Base-by-base conservation (phyloP, 2,329 filamentous ascomycete species). In the Exserohilum turcica region DNA sequence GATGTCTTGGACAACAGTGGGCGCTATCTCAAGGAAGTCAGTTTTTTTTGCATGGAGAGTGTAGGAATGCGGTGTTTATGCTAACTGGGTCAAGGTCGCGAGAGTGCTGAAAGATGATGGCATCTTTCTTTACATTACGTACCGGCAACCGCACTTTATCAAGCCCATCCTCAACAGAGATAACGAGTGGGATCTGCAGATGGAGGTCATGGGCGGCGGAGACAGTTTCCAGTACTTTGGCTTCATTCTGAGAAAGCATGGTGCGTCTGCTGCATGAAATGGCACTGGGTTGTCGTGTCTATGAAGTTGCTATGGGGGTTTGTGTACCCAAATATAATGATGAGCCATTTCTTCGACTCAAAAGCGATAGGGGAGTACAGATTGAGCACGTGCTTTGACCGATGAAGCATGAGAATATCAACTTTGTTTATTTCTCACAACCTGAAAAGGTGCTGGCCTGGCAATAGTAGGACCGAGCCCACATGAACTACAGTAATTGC, bases 1-100 rank as follows among this genome's bases (percentile, higher is more conserved):
- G 77, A 81, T 29, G 80, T 83, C 0, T 59, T 72, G 31, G 69
- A 78, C 0, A 83, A 82, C 59, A 81, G 77, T 6, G 65, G 74
- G 5, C 69, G 67, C 19, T 85, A 84, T 59, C 68, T 84, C 6
- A 68, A 74, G 18, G 80, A 84, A 74, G 81, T 82, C 63, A 50
- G 57, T 42, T 8, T 16, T 43, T 1, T 8, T 6, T 7, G 5
- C 1, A 1, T 7, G 3, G 21, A 24, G 21, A 7, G 21, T 5
- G 21, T 5, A 24, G 21, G 7, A 24, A 5, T 24, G 4, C 7
- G 21, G 21, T 4, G 21, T 24, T 24, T 24, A 7, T 24, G 21
- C 21, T 24, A 7, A 9, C 3, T 8, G 3, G 13, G 10, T 0
- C 1, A 42, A 80, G 78, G 77, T 80, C 35, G 69, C 73, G 43